These are phyloP conservation scores for Myrica gale DNA, from an alignment of 306 rosid genomes.

Conservation along the genomic window DNA sequence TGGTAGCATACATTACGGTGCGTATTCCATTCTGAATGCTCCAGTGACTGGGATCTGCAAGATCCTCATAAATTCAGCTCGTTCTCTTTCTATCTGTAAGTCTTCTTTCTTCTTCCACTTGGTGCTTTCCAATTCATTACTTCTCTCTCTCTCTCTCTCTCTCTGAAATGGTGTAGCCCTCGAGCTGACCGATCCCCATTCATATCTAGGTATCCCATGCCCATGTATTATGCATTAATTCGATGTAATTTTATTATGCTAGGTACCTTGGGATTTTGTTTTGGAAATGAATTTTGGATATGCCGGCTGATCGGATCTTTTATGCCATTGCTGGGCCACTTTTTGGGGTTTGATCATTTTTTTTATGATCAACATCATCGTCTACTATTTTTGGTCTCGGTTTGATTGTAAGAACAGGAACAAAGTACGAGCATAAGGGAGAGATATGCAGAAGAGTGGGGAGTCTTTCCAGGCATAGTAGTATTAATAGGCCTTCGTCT, in stretches of 20 bases:
- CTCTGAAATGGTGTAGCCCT: neutral
- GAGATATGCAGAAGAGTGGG: constrained; percentile 70
- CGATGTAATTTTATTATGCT: too few species aligned
- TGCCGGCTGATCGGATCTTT: constrained; percentile 11
- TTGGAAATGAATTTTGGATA: too few species aligned
- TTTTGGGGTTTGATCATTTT: neutral
- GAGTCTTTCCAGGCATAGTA: constrained; percentile 60
- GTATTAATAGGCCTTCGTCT: constrained; percentile 38
- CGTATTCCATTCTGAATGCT: neutral
- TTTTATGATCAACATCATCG: neutral
- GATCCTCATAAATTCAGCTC: too few species aligned
- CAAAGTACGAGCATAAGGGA: constrained; percentile 13
- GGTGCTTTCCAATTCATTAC: neutral
- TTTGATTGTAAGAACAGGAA: constrained; percentile 24
- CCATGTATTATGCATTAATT: neutral
- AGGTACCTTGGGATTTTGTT: too few species aligned
- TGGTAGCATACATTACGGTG: neutral
- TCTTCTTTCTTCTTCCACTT: neutral
- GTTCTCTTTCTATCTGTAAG: neutral
- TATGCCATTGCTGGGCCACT: constrained; percentile 3
- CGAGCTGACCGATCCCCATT: constrained; percentile 3
- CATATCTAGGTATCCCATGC: neutral
- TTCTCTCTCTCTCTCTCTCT: neutral
- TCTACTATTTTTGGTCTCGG: constrained; percentile 11
- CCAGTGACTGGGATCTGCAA: neutral